phyloP scores from a whole-genome alignment of 2,329 filamentous ascomycete genomes.

The Fusarium poae region DNA sequence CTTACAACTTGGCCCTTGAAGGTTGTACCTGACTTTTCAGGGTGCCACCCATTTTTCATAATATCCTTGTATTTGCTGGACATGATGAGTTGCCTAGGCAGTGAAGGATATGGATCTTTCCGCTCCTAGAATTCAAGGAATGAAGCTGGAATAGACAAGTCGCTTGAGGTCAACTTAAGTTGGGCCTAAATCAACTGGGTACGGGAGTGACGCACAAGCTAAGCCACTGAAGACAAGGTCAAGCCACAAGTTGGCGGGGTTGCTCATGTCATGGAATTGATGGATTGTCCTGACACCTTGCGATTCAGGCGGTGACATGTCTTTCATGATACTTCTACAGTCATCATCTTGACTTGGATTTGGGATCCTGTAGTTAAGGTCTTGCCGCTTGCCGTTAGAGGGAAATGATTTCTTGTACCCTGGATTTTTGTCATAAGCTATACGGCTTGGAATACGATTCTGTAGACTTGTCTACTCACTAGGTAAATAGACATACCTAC shows the following conservation, averaged over 20 bases:
- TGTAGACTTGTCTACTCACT: not conserved
- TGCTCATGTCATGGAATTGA: conserved; percentile 5
- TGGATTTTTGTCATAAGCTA: not conserved
- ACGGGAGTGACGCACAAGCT: conserved; percentile 37
- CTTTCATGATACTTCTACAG: conserved; percentile 5
- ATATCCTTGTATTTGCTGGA: conserved; percentile 60
- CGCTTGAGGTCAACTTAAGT: conserved; percentile 24
- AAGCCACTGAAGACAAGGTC: conserved; percentile 30
- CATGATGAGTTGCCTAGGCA: conserved; percentile 51
- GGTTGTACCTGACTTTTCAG: conserved; percentile 58
- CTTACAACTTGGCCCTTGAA: conserved; percentile 62
- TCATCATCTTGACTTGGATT: not conserved
- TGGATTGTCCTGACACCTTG: conserved; percentile 28
- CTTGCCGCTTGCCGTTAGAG: too few relatives aligned
- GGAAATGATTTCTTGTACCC: not conserved
- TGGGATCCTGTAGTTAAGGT: not conserved
- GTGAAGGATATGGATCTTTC: not conserved
- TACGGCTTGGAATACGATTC: not conserved
- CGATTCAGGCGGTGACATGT: conserved; percentile 31
- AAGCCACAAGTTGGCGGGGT: conserved; percentile 41
- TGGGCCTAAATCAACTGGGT: conserved; percentile 24
- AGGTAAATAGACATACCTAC: too few relatives aligned
- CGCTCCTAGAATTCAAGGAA: not conserved
- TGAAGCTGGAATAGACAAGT: conserved; percentile 10
- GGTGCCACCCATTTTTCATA: conserved; percentile 66